phyloP scores from a whole-genome alignment of 177 flowering plant genomes.

The Vitis hybrid region DNA sequence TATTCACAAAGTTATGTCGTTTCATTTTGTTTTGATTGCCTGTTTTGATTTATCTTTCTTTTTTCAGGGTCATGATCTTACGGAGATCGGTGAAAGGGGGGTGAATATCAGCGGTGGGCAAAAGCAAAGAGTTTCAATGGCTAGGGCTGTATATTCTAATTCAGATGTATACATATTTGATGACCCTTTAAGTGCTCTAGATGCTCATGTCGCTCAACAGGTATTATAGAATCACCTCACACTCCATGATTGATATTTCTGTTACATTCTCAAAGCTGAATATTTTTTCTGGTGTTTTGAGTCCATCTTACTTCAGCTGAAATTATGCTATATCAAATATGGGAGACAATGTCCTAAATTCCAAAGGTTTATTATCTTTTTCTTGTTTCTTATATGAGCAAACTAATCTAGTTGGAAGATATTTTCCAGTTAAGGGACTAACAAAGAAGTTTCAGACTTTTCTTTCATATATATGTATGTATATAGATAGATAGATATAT shows the following conservation, averaged over 20 bases:
- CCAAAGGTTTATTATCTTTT: not conserved
- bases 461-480: not conserved
- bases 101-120: slow-evolving; percentile 99
- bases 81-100: slow-evolving; percentile 99
- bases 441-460: not conserved
- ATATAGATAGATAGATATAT: no score
- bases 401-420: not conserved
- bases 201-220: slow-evolving; percentile 97
- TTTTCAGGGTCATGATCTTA: slow-evolving; percentile 98
- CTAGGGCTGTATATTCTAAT: slow-evolving; percentile 92
- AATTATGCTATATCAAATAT: not conserved
- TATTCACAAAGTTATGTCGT: not conserved
- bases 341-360: not conserved
- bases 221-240: slow-evolving; percentile 33
- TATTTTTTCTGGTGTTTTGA: not conserved
- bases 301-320: not conserved
- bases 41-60: slow-evolving; percentile 3
- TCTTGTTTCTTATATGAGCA: not conserved
- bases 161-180: slow-evolving; percentile 96
- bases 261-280: not conserved
- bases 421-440: not conserved
- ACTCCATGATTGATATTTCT: not conserved
- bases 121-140: slow-evolving; percentile 98
- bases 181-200: slow-evolving; percentile 98
- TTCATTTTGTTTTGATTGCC: not conserved